Evolutionary conservation across 805 yeast genomes (phyloP).

Genomic region (Kodamaea nitidulidarum): DNA sequence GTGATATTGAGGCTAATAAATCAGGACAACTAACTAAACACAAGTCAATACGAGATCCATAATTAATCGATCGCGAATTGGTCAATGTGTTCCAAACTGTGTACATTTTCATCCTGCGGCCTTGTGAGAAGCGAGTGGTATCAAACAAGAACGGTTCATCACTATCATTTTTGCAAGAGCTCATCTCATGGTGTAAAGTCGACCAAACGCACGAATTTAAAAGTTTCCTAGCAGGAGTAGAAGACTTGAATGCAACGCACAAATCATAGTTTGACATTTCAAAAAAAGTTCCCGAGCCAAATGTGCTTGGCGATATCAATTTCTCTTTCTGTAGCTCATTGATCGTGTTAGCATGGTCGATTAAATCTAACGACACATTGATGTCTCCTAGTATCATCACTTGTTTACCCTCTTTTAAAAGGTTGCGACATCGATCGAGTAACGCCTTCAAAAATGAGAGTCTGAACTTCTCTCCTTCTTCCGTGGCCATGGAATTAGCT

Average conservation of each 20-base stretch:
- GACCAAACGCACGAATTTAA: slow-evolving; percentile 28
- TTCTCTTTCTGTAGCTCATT: slow-evolving; percentile 28
- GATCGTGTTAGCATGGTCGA: slow-evolving; percentile 75
- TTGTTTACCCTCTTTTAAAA: slow-evolving; percentile 54
- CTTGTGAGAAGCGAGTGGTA: slow-evolving; percentile 53
- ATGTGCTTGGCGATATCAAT: slow-evolving; percentile 16
- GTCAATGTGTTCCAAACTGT: slow-evolving; percentile 89
- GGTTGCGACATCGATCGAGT: slow-evolving; percentile 55
- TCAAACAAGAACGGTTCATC: slow-evolving; percentile 45
- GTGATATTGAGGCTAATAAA: slow-evolving; percentile 27
- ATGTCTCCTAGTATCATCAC: slow-evolving; percentile 87
- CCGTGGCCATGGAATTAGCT: slow-evolving; percentile 75
- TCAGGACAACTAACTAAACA: slow-evolving; percentile 48
- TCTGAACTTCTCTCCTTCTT: slow-evolving; percentile 60
- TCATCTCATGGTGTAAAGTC: slow-evolving; percentile 11
- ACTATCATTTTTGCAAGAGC: background rate
- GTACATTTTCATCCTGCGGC: slow-evolving; percentile 61
- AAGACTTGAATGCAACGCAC: slow-evolving; percentile 32
- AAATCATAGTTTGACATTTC: slow-evolving; percentile 25
- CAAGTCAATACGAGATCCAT: slow-evolving; percentile 84
- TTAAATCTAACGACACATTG: slow-evolving; percentile 73
- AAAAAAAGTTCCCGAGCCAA: slow-evolving; percentile 19
- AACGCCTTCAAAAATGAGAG: slow-evolving; percentile 54
- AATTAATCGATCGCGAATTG: slow-evolving; percentile 74
- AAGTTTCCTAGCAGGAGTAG: slow-evolving; percentile 26